Evolutionary conservation across 2,329 filamentous ascomycete species (phyloP).

Genomic region (Coniochaeta prunicola): DNA sequence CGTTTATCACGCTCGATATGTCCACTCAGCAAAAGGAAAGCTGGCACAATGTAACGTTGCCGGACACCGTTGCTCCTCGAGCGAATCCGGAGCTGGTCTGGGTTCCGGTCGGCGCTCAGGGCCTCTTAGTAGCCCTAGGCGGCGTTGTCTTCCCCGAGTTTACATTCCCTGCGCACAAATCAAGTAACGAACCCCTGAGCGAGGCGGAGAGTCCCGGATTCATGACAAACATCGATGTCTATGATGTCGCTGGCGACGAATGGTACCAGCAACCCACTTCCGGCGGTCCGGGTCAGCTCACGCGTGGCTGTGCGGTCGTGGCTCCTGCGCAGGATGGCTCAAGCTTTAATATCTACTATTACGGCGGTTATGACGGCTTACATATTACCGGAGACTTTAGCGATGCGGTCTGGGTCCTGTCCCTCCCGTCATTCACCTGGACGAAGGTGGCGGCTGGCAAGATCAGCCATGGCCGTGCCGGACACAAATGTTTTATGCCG

Average conservation of each 20-base stretch:
- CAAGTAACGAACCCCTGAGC: conserved; percentile 26
- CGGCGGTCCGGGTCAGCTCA: conserved; percentile 45
- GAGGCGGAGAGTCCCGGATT: conserved; percentile 61
- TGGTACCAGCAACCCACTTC: conserved; percentile 66
- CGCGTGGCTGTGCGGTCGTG: conserved; percentile 67
- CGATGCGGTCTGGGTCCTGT: conserved; percentile 75
- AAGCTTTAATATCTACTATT: conserved; percentile 79
- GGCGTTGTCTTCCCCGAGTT: conserved; percentile 61
- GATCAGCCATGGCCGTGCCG: conserved; percentile 52
- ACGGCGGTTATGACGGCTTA: conserved; percentile 63
- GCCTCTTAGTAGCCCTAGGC: conserved; percentile 70
- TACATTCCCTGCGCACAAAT: conserved; percentile 15
- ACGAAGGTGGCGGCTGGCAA: conserved; percentile 42
- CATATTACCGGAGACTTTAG: conserved; percentile 28
- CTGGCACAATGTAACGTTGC: conserved; percentile 53
- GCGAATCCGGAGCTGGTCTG: conserved; percentile 61
- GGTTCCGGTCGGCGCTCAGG: conserved; percentile 70
- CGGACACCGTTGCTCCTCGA: conserved; percentile 40
- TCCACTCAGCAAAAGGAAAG: conserved; percentile 34
- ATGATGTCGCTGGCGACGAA: conserved; percentile 60
- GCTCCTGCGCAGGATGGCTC: conserved; percentile 64
- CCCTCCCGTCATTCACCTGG: conserved; percentile 76
- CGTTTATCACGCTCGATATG: conserved; percentile 57
- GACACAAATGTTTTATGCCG: conserved; percentile 66
- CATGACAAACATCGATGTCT: conserved; percentile 66